Evolutionary conservation across 352 stramenopile genomes (phyloP).

Genomic region (Elongisporangium anandrum): DNA sequence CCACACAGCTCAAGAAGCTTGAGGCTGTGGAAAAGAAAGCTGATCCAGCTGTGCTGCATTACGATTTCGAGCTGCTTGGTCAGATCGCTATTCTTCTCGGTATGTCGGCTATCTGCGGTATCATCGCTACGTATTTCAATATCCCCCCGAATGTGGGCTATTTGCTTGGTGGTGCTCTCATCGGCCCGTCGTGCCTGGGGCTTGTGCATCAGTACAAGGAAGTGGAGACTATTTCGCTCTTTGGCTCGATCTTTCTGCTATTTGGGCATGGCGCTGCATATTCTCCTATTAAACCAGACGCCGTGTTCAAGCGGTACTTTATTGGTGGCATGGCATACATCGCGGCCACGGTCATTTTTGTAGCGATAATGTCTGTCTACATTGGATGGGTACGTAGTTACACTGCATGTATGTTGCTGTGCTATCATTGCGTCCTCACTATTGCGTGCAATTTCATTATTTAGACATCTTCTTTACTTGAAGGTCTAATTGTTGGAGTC

Average conservation of each 20-base stretch:
- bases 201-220: constrained; percentile 87
- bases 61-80: constrained; percentile 82
- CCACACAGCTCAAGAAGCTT: constrained; percentile 65
- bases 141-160: constrained; percentile 90
- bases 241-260: constrained; percentile 91
- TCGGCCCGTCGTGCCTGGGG: constrained; percentile 86
- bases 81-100: constrained; percentile 80
- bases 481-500: constrained; percentile 74
- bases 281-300: constrained; percentile 57
- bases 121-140: constrained; percentile 84
- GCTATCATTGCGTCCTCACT: not conserved
- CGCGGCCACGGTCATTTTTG: constrained; percentile 54
- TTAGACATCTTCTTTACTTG: constrained; percentile 60
- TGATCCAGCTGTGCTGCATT: constrained; percentile 81
- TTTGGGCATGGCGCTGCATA: constrained; percentile 87
- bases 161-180: constrained; percentile 85
- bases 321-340: constrained; percentile 73
- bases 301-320: constrained; percentile 71
- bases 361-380: constrained; percentile 65
- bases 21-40: constrained; percentile 76
- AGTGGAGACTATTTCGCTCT: constrained; percentile 92
- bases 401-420: not conserved
- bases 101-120: constrained; percentile 84
- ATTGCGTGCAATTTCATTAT: not conserved
- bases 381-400: constrained; percentile 55